phyloP scores from a whole-genome alignment of 441 rosid species.

The Erysimum pusillum region DNA sequence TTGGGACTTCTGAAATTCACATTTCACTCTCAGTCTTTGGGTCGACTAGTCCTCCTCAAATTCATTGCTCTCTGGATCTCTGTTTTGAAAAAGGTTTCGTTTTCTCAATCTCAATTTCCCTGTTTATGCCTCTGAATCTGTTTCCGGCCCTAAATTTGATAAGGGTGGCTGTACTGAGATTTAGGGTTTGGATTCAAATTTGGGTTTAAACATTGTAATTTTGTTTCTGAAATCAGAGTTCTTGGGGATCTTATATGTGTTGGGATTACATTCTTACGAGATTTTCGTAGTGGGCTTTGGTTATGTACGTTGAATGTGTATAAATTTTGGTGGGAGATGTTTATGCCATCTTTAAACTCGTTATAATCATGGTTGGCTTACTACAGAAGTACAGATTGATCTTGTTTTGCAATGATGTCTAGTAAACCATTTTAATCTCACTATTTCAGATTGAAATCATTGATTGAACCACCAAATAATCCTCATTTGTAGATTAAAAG shows the following conservation, averaged over 20 bases:
- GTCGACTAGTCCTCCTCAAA: no score
- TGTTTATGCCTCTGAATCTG: no score
- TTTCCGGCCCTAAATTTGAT: no score
- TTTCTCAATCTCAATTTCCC: no score
- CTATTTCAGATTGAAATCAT: neutral
- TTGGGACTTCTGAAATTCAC: no score
- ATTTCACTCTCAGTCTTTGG: no score
- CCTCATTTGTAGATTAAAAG: neutral
- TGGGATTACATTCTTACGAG: neutral
- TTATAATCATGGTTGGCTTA: neutral
- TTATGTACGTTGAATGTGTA: neutral
- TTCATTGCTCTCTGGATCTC: no score
- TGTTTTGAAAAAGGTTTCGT: no score
- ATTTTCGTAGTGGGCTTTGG: neutral
- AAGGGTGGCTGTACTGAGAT: neutral
- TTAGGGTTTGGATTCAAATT: conserved; percentile 24
- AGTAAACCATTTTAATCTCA: neutral
- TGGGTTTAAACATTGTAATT: neutral
- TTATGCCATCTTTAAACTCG: neutral
- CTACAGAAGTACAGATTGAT: conserved; percentile 18
- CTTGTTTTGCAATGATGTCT: conserved; percentile 4
- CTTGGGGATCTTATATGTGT: neutral
- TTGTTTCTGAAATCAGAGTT: neutral
- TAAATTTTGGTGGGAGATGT: neutral
- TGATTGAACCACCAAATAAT: neutral